Base-by-base conservation (phyloP, 2,329 filamentous ascomycete species). In the Rutstroemia sp. region DNA sequence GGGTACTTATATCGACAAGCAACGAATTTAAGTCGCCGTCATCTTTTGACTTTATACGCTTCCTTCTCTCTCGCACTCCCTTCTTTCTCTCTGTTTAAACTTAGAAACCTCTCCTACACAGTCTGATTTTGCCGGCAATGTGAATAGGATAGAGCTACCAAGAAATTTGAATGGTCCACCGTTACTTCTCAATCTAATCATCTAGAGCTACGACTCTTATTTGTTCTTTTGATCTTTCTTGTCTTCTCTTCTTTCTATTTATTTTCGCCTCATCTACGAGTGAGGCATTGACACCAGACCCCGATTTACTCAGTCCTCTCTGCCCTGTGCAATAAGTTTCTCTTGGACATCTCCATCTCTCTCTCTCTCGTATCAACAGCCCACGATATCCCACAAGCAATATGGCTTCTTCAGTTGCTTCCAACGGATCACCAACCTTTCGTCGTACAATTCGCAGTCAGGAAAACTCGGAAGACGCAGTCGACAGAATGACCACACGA, bases 391-490 rank as follows among this genome's bases (percentile, higher is more conserved):
- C 77, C 75, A 74, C 74, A 65, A 66, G 68, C 58, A 66, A 63
- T 16, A 57, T 54, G 55, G 50, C 55, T 54, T 57, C 55, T 18
- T 46, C 55, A 34, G 55, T 54, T 49, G 59, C 66, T 59, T 71
- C 72, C 25, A 72, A 72, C 23, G 75, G 73, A 47, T 77, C 77
- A 51, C 75, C 75, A 18, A 68, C 65, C 51, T 65, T 72, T 54
- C 72, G 71, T 58, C 74, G 71, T 27, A 58, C 67, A 27, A 65
- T 66, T 60, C 72, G 70, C 64, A 70, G 63, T 45, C 73, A 74
- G 57, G 73, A 75, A 55, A 67, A 68, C 44, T 48, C 64, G 25
- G 64, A 67, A 45, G 63, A 66, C 30, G 41, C 55, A 25, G 59
- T 66, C 47, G 63, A 66, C 27, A 64, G 64, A 49, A 27, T 62